Base-by-base conservation (phyloP, 805 yeast genomes). In the Candida alai region DNA sequence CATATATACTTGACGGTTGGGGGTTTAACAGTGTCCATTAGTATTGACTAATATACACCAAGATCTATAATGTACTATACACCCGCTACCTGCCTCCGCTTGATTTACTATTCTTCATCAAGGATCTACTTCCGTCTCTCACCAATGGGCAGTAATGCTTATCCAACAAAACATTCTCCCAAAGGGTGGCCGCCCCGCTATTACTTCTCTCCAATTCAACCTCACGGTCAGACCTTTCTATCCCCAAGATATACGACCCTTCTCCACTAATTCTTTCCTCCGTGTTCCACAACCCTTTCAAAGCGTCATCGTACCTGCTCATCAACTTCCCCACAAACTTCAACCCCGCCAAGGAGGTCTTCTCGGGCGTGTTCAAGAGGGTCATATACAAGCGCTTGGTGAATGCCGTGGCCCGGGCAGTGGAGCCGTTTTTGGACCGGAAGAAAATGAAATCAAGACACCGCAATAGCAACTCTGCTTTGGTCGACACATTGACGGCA, bases 221-320 rank as follows among this genome's bases (percentile, higher is more conserved):
- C 34, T 62, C 67, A 32, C 54, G 43, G 24, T 48, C 52, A 12
- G 24, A 20, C 23, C 50, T 42, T 31, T 78, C 87, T 45, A 80
- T 67, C 18, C 77, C 74, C 51, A 82, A 83, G 10, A 70, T 67
- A 38, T 66, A 66, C 16, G 48, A 36, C 6, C 73, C 72, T 30
- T 96, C 97, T 39, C 90, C 88, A 24, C 78, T 78, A 25, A 93
- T 74, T 44, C 93, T 72, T 52, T 93, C 98, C 30, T 88, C 96
- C 1, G 96, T 85, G 15, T 86, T 78, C 62, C 82, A 87, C 32
- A 90, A 62, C 1, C 94, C 84, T 33, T 77, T 73, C 29, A 87
- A 61, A 34, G 80, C 82, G 26, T 86, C 80, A 19, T 67, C 70
- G 55, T 80, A 83, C 53, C 83, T 73, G 34, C 76, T 77, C 54